Percentiles rank a stretch among this genome's conserved stretches.
These are phyloP conservation scores for Suillus spraguei DNA, from an alignment of 768 basidiomycete genomes.

Conservation along the genomic window DNA sequence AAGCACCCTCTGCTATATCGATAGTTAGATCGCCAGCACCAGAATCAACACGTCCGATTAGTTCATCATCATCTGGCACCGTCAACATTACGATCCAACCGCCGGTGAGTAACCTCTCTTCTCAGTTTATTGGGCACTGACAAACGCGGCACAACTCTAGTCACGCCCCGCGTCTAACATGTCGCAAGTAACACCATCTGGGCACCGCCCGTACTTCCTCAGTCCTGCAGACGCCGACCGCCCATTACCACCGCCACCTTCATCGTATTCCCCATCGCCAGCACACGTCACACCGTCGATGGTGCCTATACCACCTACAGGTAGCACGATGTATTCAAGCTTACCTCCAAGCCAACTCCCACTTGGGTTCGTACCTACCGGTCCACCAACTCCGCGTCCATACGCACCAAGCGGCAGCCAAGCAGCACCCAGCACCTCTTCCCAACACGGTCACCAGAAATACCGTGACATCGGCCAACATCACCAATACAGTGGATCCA, in stretches of 20 bases:
- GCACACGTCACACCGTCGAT: conserved; percentile 8
- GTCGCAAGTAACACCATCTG: conserved; percentile 29
- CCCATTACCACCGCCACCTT: conserved; percentile 33
- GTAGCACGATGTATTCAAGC: conserved; percentile 25
- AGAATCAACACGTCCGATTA: conserved; percentile 28
- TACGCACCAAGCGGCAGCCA: conserved; percentile 31
- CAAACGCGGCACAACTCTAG: not conserved
- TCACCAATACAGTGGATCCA: not conserved
- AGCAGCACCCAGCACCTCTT: conserved; percentile 34
- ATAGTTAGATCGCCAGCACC: not conserved
- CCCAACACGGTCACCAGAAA: conserved; percentile 8
- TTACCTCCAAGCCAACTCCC: conserved; percentile 33
- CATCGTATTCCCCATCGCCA: not conserved
- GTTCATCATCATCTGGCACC: conserved; percentile 33
- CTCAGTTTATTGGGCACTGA: not conserved
- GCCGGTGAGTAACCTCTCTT: conserved; percentile 25
- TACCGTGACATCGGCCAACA: not conserved
- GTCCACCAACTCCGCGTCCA: conserved; percentile 21
- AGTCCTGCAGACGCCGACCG: conserved; percentile 44
- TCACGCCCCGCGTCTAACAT: conserved; percentile 32
- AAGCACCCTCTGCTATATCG: not conserved
- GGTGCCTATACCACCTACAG: conserved; percentile 13
- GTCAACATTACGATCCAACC: conserved; percentile 36
- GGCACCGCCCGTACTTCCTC: conserved; percentile 33
- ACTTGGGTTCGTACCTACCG: conserved; percentile 39